These are phyloP conservation scores for Centella asiatica DNA, from an alignment of 129 eudicot genomes.

Conservation along the genomic window DNA sequence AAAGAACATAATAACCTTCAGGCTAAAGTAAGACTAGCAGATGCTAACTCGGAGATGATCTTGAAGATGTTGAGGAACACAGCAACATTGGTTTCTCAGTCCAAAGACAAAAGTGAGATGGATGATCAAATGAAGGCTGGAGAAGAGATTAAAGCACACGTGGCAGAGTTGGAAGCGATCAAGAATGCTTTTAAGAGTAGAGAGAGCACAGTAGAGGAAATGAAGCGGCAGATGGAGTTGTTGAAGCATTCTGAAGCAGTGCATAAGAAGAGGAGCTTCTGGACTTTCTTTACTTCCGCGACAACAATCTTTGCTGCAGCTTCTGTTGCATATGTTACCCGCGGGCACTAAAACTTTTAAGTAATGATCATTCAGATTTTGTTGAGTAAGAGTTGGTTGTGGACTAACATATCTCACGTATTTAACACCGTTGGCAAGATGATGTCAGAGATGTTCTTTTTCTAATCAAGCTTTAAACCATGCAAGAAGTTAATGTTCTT, in stretches of 20 bases:
- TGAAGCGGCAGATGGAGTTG: conserved; percentile 46
- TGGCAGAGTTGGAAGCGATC: conserved; percentile 47
- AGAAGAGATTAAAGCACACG: conserved; percentile 24
- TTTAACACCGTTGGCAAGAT: too few relatives aligned
- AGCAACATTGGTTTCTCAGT: conserved; percentile 18
- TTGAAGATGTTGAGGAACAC: conserved; percentile 45
- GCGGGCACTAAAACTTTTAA: too few relatives aligned
- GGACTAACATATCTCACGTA: too few relatives aligned
- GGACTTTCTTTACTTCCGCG: conserved; percentile 71
- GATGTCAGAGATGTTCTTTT: too few relatives aligned
- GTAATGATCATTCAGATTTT: too few relatives aligned
- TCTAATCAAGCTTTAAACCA: too few relatives aligned
- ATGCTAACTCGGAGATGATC: conserved; percentile 26
- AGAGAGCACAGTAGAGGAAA: conserved; percentile 35
- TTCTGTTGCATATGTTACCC: conserved; percentile 56
- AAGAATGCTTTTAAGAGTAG: conserved; percentile 47
- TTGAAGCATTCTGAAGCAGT: conserved; percentile 43
- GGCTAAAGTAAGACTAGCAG: conserved; percentile 28
- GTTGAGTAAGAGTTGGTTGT: too few relatives aligned
- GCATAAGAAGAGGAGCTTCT: conserved; percentile 61
- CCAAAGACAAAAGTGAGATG: conserved; percentile 14
- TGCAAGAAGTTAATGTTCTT: too few relatives aligned
- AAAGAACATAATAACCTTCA: conserved; percentile 32
- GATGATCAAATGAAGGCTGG: conserved; percentile 11
- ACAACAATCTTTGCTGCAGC: conserved; percentile 72